Evolutionary conservation across 306 rosid genomes (phyloP).

Genomic region (Bauhinia variegata): DNA sequence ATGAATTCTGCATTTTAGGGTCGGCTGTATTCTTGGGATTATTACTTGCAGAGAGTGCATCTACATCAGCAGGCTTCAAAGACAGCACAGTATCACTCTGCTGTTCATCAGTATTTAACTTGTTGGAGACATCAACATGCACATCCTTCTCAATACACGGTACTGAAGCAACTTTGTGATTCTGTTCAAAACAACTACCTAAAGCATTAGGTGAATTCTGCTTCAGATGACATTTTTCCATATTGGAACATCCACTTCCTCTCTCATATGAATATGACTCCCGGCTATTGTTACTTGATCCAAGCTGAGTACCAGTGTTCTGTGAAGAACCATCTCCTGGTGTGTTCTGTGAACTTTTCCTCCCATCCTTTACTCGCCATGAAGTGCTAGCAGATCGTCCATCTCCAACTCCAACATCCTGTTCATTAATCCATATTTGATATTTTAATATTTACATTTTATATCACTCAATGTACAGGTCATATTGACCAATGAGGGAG

Average conservation of each 20-base stretch:
- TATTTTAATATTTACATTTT: not conserved
- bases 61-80: not conserved
- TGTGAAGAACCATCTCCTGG: not conserved
- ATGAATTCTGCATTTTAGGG: conserved; percentile 23
- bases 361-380: not conserved
- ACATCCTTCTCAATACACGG: not conserved
- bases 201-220: not conserved
- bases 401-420: conserved; percentile 12
- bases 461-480: not conserved
- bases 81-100: not conserved
- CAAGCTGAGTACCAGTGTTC: not conserved
- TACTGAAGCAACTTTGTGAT: not conserved
- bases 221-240: conserved; percentile 1
- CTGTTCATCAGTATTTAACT: not conserved
- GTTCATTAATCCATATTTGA: not conserved
- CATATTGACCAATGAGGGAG: too few species aligned
- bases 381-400: not conserved
- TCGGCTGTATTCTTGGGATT: not conserved
- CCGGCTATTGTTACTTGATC: not conserved
- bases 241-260: not conserved
- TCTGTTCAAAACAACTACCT: not conserved
- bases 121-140: not conserved
- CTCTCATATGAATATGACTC: conserved; percentile 1
- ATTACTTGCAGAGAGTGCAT: not conserved
- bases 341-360: conserved; percentile 4